A percentile compares a stretch with the other conserved stretches of the same genome.
These are phyloP conservation scores for Candida silvicultrix DNA, from an alignment of 805 yeast genomes.

Conservation along the genomic window DNA sequence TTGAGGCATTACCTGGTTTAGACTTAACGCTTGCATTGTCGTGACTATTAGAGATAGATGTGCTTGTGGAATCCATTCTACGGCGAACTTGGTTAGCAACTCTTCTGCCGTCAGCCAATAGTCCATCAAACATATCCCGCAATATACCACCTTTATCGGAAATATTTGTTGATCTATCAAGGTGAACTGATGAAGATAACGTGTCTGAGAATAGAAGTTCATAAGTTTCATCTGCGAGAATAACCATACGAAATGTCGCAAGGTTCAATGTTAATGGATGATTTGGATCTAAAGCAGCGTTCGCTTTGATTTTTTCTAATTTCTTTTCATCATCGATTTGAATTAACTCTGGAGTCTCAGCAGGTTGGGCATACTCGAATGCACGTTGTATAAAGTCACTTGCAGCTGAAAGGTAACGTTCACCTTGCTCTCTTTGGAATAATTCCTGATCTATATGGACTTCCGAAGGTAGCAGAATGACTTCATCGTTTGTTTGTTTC, in stretches of 20 bases:
- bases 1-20: conserved; percentile 3
- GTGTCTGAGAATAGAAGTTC: conserved; percentile 76
- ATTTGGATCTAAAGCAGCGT: conserved; percentile 77
- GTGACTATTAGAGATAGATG: conserved; percentile 6
- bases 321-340: conserved; percentile 32
- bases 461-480: conserved; percentile 48
- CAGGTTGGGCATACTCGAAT: conserved; percentile 83
- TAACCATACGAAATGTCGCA: conserved; percentile 91
- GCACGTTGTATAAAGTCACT: conserved; percentile 82
- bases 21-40: conserved; percentile 7
- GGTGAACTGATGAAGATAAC: conserved; percentile 59
- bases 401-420: conserved; percentile 80
- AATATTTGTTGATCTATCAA: conserved; percentile 43
- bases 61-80: conserved; percentile 72
- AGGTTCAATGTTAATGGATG: conserved; percentile 69
- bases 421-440: conserved; percentile 60
- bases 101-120: conserved; percentile 86
- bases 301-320: conserved; percentile 37
- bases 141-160: conserved; percentile 49
- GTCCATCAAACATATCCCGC: conserved; percentile 84
- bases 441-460: conserved; percentile 57
- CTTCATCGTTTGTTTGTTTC: conserved; percentile 28
- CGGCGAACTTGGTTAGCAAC: conserved; percentile 87
- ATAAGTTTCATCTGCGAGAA: conserved; percentile 89
- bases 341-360: conserved; percentile 38